Conservation (phyloP, 2,329 filamentous ascomycete species). For the Verticillium longisporum region DNA sequence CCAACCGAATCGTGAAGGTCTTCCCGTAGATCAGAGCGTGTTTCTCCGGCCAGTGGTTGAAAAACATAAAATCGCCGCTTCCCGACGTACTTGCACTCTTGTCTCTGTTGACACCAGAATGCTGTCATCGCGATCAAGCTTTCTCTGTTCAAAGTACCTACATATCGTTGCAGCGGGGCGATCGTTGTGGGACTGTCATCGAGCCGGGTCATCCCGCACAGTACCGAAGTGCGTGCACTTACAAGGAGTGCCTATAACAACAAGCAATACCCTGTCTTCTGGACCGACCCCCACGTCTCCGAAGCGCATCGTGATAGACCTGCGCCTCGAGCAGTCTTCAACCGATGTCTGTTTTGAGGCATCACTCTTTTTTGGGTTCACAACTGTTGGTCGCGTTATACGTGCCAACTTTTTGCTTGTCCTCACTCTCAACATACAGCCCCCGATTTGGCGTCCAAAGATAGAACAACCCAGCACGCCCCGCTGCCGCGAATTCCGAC, state of each 20-base stretch:
- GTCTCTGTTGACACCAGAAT: too few species aligned
- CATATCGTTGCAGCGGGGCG: neutral
- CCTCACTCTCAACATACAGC: neutral
- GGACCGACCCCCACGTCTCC: neutral
- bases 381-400: neutral
- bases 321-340: neutral
- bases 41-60: too few species aligned
- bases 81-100: too few species aligned
- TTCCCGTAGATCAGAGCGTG: too few species aligned
- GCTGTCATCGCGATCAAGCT: too few species aligned
- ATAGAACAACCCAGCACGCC: neutral
- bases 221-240: neutral
- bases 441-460: neutral
- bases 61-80: too few species aligned
- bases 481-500: neutral
- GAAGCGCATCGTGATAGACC: neutral
- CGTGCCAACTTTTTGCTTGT: neutral
- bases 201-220: neutral
- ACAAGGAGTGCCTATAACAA: neutral
- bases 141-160: neutral
- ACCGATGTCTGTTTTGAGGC: neutral
- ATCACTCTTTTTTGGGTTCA: neutral
- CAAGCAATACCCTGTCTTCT: neutral
- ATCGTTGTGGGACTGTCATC: neutral
- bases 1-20: too few species aligned